Conservation (phyloP, 1,139 yeast species). For the Yamadazyma dendronema region DNA sequence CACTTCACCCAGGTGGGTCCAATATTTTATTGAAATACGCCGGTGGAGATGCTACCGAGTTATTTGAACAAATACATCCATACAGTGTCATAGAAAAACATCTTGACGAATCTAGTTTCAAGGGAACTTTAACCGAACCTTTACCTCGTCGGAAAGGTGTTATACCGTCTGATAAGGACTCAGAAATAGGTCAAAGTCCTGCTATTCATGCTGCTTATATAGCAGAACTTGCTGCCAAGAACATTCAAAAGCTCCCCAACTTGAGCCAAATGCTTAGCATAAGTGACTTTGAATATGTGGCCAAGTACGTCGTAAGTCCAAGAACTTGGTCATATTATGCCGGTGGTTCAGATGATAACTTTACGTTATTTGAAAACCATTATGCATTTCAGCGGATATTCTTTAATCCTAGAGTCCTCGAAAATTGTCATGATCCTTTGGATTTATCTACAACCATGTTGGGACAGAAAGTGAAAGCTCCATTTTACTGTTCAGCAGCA, state of each 20-base stretch:
- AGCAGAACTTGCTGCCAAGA: not conserved
- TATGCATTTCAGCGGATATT: conserved; percentile 76
- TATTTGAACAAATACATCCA: conserved; percentile 19
- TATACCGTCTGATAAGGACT: not conserved
- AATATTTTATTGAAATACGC: conserved; percentile 23
- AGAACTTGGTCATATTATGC: conserved; percentile 89
- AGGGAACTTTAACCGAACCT: not conserved
- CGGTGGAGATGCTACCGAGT: conserved; percentile 23
- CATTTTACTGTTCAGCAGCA: conserved; percentile 60
- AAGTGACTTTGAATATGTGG: conserved; percentile 74
- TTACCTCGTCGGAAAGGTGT: not conserved
- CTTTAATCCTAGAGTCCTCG: conserved; percentile 73
- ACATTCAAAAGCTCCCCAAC: not conserved
- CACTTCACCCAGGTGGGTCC: conserved; percentile 27
- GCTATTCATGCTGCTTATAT: not conserved
- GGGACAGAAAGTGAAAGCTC: conserved; percentile 48
- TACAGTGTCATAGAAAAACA: conserved; percentile 17
- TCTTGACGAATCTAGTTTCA: not conserved
- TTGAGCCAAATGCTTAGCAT: conserved; percentile 33
- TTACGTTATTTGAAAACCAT: conserved; percentile 80
- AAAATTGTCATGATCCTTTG: conserved; percentile 48
- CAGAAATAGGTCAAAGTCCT: not conserved
- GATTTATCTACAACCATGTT: conserved; percentile 48
- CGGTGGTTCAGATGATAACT: conserved; percentile 83
- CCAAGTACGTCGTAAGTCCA: conserved; percentile 62